Percentiles rank a stretch among this genome's conserved stretches.
Conservation (phyloP, 768 basidiomycete species). For the Crucibulum laeve region DNA sequence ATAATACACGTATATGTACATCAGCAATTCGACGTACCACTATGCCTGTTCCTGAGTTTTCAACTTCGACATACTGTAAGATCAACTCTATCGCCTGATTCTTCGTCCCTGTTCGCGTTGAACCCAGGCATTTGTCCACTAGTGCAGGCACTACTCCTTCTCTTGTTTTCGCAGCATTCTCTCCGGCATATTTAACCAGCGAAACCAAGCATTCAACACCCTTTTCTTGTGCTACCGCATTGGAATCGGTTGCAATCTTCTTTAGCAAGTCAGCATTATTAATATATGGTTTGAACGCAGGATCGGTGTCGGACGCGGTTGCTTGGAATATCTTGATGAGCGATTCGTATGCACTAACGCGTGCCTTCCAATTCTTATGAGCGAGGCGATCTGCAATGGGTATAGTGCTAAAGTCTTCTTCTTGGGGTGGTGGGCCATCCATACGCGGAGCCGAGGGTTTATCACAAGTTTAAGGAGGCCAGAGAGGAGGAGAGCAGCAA, state of each 20-base stretch:
- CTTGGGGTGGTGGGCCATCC: conserved; percentile 89
- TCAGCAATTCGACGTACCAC: conserved; percentile 60
- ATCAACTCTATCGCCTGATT: conserved; percentile 81
- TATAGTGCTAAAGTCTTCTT: conserved; percentile 88
- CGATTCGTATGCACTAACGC: conserved; percentile 87
- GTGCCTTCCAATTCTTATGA: conserved; percentile 99
- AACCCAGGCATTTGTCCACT: conserved; percentile 95
- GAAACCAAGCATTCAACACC: conserved; percentile 86
- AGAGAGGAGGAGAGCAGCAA: conserved; percentile 2
- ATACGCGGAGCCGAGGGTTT: conserved; percentile 32
- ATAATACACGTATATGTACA: conserved; percentile 12
- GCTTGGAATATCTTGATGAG: conserved; percentile 84
- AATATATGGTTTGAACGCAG: conserved; percentile 87
- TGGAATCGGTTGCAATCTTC: conserved; percentile 86
- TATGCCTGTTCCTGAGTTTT: conserved; percentile 82
- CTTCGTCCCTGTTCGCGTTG: conserved; percentile 86
- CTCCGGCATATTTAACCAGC: conserved; percentile 89
- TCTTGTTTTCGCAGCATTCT: conserved; percentile 77
- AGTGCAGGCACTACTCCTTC: conserved; percentile 82
- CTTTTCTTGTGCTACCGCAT: conserved; percentile 98
- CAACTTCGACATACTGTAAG: conserved; percentile 89
- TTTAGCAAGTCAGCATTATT: conserved; percentile 75
- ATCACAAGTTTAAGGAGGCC: conserved; percentile 10
- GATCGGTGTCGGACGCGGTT: conserved; percentile 90
- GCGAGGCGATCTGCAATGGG: conserved; percentile 75